Evolutionary conservation across 2,329 filamentous ascomycete genomes (phyloP).

Genomic region (Neonectria ditissima): DNA sequence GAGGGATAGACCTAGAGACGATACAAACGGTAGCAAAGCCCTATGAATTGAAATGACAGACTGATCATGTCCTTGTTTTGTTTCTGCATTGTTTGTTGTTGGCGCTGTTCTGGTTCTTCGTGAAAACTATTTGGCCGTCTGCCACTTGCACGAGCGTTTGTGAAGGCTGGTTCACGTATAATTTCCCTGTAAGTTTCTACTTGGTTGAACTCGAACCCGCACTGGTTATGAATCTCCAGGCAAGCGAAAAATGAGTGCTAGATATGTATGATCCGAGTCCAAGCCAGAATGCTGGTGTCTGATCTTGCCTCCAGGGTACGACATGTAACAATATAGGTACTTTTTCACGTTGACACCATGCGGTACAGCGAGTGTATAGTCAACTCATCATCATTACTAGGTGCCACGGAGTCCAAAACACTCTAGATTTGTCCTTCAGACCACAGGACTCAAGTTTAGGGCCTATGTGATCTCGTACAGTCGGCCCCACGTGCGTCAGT

Average conservation of each 20-base stretch:
- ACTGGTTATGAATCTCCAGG: too few relatives aligned
- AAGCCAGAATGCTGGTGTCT: too few relatives aligned
- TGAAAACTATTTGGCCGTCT: not conserved
- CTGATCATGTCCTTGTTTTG: not conserved
- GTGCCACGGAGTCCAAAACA: not conserved
- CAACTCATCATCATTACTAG: too few relatives aligned
- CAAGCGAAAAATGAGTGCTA: too few relatives aligned
- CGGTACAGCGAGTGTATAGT: too few relatives aligned
- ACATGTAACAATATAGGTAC: too few relatives aligned
- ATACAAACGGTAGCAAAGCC: constrained; percentile 17
- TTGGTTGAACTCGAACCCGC: not conserved
- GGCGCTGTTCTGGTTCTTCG: not conserved
- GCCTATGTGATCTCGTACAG: not conserved
- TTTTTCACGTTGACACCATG: too few relatives aligned
- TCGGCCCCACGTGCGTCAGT: not conserved
- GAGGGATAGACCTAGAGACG: constrained; percentile 25
- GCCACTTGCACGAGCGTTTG: not conserved
- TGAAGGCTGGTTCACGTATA: not conserved
- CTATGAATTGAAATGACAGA: constrained; percentile 19
- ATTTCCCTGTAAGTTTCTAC: not conserved
- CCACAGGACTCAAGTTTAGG: not conserved
- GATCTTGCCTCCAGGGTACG: too few relatives aligned
- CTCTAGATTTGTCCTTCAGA: not conserved
- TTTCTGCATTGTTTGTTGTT: too few relatives aligned
- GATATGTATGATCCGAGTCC: too few relatives aligned